These are phyloP conservation scores for Drechslerella coelobrocha DNA, from an alignment of 2,329 filamentous ascomycete species.

Conservation along the genomic window DNA sequence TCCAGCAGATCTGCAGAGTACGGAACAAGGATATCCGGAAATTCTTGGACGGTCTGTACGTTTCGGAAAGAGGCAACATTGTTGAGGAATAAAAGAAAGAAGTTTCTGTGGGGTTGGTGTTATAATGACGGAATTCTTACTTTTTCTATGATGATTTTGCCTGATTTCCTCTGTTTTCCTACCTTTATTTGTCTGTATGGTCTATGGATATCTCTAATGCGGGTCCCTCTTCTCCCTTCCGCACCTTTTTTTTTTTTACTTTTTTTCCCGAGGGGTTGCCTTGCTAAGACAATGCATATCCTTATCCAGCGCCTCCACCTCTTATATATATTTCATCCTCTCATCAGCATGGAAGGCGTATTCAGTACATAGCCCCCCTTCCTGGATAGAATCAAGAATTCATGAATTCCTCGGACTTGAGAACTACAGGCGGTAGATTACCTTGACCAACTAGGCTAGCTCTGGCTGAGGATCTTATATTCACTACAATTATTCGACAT, in stretches of 20 bases:
- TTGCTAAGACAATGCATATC: slow-evolving; percentile 46
- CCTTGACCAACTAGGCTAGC: too few species aligned
- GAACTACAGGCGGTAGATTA: not conserved
- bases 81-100: slow-evolving; percentile 66
- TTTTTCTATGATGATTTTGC: slow-evolving; percentile 30
- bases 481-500: too few species aligned
- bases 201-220: slow-evolving; percentile 52
- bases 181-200: slow-evolving; percentile 44
- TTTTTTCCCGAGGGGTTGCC: slow-evolving; percentile 50
- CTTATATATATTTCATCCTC: slow-evolving; percentile 41
- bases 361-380: slow-evolving; percentile 48
- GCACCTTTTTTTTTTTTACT: slow-evolving; percentile 50
- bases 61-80: slow-evolving; percentile 98
- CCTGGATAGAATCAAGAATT: slow-evolving; percentile 51
- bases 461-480: too few species aligned
- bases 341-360: slow-evolving; percentile 50
- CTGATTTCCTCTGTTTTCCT: slow-evolving; percentile 32
- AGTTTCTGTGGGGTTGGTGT: slow-evolving; percentile 23
- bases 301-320: slow-evolving; percentile 13
- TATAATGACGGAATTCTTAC: slow-evolving; percentile 26
- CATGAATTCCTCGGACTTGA: slow-evolving; percentile 38
- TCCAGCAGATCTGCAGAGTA: slow-evolving; percentile 99
- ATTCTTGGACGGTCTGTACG: slow-evolving; percentile 99
- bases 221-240: slow-evolving; percentile 43
- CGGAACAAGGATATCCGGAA: slow-evolving; percentile 99